Conservation (phyloP, 495 filamentous ascomycete genomes). For the Lindgomyces ingoldianus region DNA sequence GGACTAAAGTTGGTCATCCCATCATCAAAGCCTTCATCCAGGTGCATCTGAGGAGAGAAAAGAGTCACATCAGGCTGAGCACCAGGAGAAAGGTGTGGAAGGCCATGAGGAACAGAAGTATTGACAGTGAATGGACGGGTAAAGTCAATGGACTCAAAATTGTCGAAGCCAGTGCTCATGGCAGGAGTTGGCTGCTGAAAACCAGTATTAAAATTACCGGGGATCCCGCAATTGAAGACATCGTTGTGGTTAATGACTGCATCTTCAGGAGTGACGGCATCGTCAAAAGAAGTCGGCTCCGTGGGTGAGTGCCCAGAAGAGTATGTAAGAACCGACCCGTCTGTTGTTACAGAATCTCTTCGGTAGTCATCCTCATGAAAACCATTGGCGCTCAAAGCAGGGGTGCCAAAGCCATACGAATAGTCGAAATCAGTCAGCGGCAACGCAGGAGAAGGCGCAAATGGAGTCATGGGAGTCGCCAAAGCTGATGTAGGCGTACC, state of each 20-base stretch:
- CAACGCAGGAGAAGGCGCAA: constrained; percentile 22
- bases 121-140: constrained; percentile 18
- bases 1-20: constrained; percentile 13
- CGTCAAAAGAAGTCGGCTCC: constrained; percentile 36
- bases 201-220: constrained; percentile 10
- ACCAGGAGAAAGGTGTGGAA: constrained; percentile 34
- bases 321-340: constrained; percentile 32
- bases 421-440: constrained; percentile 24
- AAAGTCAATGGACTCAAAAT: too few species aligned
- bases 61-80: constrained; percentile 35
- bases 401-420: constrained; percentile 28
- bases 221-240: constrained; percentile 35
- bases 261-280: constrained; percentile 42
- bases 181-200: constrained; percentile 39
- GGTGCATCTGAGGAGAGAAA: constrained; percentile 34
- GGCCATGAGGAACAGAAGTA: neutral
- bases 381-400: constrained; percentile 26
- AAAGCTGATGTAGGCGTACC: constrained; percentile 30
- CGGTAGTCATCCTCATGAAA: constrained; percentile 34
- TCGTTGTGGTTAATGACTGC: constrained; percentile 35
- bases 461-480: constrained; percentile 32
- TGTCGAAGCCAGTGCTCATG: constrained; percentile 26
- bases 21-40: constrained; percentile 35
- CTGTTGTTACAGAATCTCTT: constrained; percentile 31
- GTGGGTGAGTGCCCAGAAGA: constrained; percentile 36